Base-by-base conservation (phyloP, 352 stramenopile genomes). In the Phytophthora hibernalis region DNA sequence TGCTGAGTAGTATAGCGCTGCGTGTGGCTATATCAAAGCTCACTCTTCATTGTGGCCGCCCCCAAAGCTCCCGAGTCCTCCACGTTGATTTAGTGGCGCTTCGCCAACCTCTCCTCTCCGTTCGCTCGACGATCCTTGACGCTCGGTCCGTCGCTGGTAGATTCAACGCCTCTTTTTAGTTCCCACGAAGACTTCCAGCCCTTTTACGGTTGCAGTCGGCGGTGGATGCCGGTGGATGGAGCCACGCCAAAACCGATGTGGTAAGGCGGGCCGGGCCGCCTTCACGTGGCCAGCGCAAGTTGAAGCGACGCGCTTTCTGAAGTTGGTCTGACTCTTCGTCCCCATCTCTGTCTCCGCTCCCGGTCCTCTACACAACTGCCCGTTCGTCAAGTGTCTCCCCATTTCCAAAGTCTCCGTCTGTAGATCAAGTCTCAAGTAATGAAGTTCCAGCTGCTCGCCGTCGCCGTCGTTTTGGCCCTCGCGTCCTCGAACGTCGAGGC, bases 371-470 rank as follows among this genome's bases (percentile, higher is more conserved):
- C 64, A 54, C 64, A 54, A 10, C 26, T 31, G 26, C 26, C 2
- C 2, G 26, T 7, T 31, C 26, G 2, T n/a, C n/a, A n/a, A 31
- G 26, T 1, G 26, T 7, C 4, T 16, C 26, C 49, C 37, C 61
- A 74, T 70, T 74, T 48, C 37, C 31, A 30, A 24, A 71, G 2
- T 59, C 58, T 28, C 61, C 51, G 38, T 47, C 40, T 58, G 43
- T 21, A 63, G 38, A 35, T 22, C 59, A 68, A 28, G 28, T 49
- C 30, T 5, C 2, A 47, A 40, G 45, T 13, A 31, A 77, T 77
- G 70, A 77, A 77, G 59, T 11, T 68, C 56, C 59, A 77, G 20
- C 10, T 77, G 11, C 12, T 76, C 20, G 47, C 13, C 13, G 9
- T 77, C 37, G 47, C 61, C 12, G 45, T 61, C 56, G 45, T 54